A percentile compares a stretch with the other conserved stretches of the same genome.
These are phyloP conservation scores for Carpinus fangiana DNA, from an alignment of 306 rosid genomes.

Conservation along the genomic window DNA sequence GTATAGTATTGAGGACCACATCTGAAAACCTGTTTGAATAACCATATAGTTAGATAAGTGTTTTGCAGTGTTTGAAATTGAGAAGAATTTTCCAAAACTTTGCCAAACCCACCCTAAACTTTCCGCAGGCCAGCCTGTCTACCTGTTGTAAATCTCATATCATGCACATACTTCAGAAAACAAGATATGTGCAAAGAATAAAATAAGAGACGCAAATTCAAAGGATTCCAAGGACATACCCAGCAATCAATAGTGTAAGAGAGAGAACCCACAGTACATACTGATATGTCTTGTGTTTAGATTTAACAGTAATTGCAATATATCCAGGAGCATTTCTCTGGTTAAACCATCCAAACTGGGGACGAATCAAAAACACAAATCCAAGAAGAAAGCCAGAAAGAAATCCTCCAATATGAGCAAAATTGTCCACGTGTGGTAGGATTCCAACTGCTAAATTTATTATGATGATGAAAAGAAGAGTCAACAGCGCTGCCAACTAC, in stretches of 20 bases:
- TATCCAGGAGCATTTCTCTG: slow-evolving; percentile 35
- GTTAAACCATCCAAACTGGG: slow-evolving; percentile 71
- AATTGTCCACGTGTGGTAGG: slow-evolving; percentile 92
- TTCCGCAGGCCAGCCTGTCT: background rate
- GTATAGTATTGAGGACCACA: too few relatives aligned
- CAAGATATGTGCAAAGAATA: slow-evolving; percentile 1
- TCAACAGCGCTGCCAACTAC: slow-evolving; percentile 69
- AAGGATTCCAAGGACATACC: slow-evolving; percentile 37
- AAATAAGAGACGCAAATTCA: slow-evolving; percentile 1
- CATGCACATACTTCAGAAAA: slow-evolving; percentile 11
- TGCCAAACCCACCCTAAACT: background rate
- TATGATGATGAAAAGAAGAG: slow-evolving; percentile 52
- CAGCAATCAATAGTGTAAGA: slow-evolving; percentile 48
- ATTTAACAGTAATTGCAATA: slow-evolving; percentile 36
- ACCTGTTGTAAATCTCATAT: slow-evolving; percentile 8
- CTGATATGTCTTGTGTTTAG: slow-evolving; percentile 72
- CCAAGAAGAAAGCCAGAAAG: slow-evolving; percentile 87
- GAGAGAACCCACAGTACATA: slow-evolving; percentile 64
- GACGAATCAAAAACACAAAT: slow-evolving; percentile 67
- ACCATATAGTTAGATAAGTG: too few relatives aligned
- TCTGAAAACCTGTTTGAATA: too few relatives aligned
- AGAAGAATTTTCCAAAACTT: too few relatives aligned
- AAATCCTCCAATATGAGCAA: slow-evolving; percentile 90
- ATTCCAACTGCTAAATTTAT: slow-evolving; percentile 78
- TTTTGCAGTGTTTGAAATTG: too few relatives aligned